These are phyloP conservation scores for Plasmodium malariae DNA, from an alignment of 169 alveolate genomes.

Conservation along the genomic window DNA sequence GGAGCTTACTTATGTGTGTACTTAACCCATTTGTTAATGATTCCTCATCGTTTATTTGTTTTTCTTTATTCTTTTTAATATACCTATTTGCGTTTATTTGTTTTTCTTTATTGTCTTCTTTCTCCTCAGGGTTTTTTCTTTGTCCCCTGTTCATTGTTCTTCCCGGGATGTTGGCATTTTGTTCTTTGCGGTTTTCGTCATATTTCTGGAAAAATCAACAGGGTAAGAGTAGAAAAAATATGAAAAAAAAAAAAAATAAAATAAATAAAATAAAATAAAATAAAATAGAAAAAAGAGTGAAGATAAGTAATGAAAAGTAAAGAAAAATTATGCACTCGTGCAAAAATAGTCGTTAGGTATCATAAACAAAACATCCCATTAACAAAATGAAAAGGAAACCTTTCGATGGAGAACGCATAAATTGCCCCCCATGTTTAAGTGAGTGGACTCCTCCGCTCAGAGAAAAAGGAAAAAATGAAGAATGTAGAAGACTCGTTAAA, in stretches of 20 bases:
- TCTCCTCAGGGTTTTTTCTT: neutral
- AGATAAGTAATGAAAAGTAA: no score
- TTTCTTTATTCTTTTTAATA: conserved; percentile 1
- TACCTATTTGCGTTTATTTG: no score
- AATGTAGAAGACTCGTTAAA: neutral
- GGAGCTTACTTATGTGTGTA: neutral
- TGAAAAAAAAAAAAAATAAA: conserved; percentile 4
- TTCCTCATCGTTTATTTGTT: neutral
- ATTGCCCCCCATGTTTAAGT: conserved; percentile 61
- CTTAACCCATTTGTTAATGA: neutral
- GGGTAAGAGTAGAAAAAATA: neutral
- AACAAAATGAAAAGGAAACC: conserved; percentile 17
- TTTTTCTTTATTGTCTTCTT: neutral
- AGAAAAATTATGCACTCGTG: no score
- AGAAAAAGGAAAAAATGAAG: neutral
- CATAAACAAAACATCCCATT: neutral
- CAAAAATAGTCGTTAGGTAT: no score
- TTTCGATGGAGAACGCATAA: conserved; percentile 35
- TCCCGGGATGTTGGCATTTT: neutral
- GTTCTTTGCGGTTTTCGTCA: conserved; percentile 8
- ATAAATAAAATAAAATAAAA: neutral
- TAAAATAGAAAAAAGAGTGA: neutral
- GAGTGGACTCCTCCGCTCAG: no score
- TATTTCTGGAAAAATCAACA: no score
- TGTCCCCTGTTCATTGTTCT: neutral